Evolutionary conservation across 306 rosid genomes (phyloP).

Genomic region (Sicyos baderoa): DNA sequence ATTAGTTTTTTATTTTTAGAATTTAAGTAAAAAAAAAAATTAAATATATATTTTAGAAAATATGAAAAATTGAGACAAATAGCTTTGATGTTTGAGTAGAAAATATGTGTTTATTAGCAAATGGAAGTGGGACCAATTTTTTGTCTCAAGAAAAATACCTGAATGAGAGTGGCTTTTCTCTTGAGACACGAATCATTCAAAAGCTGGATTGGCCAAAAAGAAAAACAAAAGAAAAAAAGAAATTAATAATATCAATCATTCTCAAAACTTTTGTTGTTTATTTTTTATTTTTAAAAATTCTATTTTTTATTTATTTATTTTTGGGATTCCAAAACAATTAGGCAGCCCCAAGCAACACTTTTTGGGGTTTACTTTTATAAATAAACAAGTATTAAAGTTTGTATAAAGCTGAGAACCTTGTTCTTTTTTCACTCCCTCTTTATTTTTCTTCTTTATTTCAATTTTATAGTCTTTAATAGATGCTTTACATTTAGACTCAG

Average conservation of each 20-base stretch:
- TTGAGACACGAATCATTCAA: constrained; percentile 33
- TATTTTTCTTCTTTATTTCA: constrained; percentile 2
- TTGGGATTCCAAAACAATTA: too few relatives aligned
- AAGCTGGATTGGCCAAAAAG: constrained; percentile 21
- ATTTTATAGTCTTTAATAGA: background rate
- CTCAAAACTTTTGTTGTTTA: constrained; percentile 16
- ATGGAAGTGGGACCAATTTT: too few relatives aligned
- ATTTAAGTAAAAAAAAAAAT: too few relatives aligned
- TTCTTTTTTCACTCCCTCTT: background rate
- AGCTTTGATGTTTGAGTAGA: too few relatives aligned
- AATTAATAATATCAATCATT: constrained; percentile 16
- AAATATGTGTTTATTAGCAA: too few relatives aligned
- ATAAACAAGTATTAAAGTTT: background rate
- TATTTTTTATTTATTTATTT: too few relatives aligned
- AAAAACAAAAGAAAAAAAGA: background rate
- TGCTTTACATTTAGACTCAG: background rate
- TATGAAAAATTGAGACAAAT: too few relatives aligned
- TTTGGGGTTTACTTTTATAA: background rate
- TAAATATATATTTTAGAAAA: too few relatives aligned
- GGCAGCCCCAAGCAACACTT: constrained; percentile 14
- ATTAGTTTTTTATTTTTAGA: too few relatives aligned
- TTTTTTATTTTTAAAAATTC: too few relatives aligned
- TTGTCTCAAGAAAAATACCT: constrained; percentile 11
- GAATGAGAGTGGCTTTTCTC: constrained; percentile 26
- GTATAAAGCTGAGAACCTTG: constrained; percentile 34